Evolutionary conservation across 192 early-diverging fungal species (phyloP).

Genomic region (Physocladia obscura): DNA sequence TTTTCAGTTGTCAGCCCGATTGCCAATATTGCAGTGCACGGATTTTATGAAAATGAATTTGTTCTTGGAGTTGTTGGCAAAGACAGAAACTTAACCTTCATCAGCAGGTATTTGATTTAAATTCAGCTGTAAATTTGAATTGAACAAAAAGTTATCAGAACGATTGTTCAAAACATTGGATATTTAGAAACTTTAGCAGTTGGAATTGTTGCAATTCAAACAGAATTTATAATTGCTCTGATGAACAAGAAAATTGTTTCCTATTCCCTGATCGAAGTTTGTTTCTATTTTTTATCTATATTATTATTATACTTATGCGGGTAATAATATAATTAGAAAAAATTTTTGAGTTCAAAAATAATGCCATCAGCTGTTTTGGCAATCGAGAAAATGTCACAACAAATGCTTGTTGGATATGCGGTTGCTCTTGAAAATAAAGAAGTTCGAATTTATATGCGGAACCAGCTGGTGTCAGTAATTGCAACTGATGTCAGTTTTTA

Average conservation of each 20-base stretch:
- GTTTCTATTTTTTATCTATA: neutral
- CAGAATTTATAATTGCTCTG: neutral
- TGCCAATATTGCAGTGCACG: neutral
- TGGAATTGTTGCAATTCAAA: neutral
- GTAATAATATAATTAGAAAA: neutral
- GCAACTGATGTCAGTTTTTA: neutral
- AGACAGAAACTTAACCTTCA: neutral
- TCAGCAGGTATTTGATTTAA: neutral
- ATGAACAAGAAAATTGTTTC: slow-evolving; percentile 5
- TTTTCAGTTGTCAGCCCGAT: neutral
- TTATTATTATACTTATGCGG: neutral
- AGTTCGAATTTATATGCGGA: slow-evolving; percentile 17
- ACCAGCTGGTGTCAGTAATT: slow-evolving; percentile 9
- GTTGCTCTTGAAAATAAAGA: slow-evolving; percentile 19
- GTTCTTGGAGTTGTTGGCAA: neutral
- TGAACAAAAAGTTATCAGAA: no score
- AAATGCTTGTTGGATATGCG: slow-evolving; percentile 2
- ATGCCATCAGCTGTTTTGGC: neutral
- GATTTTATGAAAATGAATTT: slow-evolving; percentile 17
- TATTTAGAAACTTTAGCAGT: neutral
- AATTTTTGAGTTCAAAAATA: neutral
- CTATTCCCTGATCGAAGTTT: neutral
- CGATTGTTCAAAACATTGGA: neutral
- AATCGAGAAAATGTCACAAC: neutral
- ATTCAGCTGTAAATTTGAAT: neutral